Evolutionary conservation across 306 rosid genomes (phyloP).

Genomic region (Oemleria cerasiformis): DNA sequence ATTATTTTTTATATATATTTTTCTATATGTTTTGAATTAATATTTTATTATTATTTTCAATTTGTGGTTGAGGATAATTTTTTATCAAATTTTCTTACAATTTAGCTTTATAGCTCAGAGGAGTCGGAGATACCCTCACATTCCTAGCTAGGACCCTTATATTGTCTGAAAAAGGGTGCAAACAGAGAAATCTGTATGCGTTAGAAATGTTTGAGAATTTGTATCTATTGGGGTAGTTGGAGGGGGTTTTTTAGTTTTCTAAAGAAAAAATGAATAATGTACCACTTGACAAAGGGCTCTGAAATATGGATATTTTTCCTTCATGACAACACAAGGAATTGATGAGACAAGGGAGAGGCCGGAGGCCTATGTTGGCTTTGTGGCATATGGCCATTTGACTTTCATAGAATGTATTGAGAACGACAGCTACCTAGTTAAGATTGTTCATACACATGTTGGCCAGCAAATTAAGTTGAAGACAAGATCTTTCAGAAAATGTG

Average conservation of each 20-base stretch:
- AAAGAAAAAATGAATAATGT: conserved; percentile 8
- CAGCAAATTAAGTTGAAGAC: too few relatives aligned
- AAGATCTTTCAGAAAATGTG: too few relatives aligned
- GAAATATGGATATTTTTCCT: neutral
- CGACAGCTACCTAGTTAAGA: neutral
- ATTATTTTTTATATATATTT: too few relatives aligned
- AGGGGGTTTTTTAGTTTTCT: neutral
- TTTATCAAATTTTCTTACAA: too few relatives aligned
- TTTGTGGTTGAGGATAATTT: too few relatives aligned
- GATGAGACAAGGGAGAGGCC: neutral
- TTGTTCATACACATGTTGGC: neutral
- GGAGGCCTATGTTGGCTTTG: neutral
- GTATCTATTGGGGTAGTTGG: neutral
- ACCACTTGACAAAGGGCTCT: too few relatives aligned
- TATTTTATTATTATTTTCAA: too few relatives aligned
- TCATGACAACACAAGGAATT: neutral
- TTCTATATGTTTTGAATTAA: too few relatives aligned
- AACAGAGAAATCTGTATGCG: conserved; percentile 20
- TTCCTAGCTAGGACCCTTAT: conserved; percentile 25
- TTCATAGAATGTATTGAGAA: neutral
- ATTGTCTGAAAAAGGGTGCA: conserved; percentile 14
- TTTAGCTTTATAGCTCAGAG: too few relatives aligned
- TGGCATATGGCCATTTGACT: neutral
- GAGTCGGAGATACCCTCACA: too few relatives aligned
- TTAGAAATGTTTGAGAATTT: neutral